Conservation (phyloP, 768 basidiomycete species). For the Leccinum rimulosum region DNA sequence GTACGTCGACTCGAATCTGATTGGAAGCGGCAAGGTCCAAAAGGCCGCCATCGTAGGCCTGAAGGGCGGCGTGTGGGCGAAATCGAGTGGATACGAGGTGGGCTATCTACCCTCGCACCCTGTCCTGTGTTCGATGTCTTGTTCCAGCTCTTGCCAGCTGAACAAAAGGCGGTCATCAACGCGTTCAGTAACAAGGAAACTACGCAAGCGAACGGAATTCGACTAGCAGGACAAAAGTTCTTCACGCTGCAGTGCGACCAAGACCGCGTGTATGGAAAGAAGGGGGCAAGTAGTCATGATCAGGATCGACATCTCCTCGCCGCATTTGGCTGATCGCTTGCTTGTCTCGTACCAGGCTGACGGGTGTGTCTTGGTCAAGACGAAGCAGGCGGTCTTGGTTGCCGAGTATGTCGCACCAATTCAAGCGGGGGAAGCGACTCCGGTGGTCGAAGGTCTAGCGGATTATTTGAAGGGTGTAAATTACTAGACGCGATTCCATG, state of each 20-base stretch:
- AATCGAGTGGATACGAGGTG: slow-evolving; percentile 21
- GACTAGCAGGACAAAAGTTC: slow-evolving; percentile 70
- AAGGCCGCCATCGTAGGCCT: slow-evolving; percentile 56
- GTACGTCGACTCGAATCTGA: slow-evolving; percentile 79
- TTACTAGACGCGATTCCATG: slow-evolving; percentile 41
- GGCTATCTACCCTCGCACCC: not conserved
- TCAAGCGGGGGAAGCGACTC: slow-evolving; percentile 64
- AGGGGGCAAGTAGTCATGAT: slow-evolving; percentile 49
- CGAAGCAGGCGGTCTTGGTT: slow-evolving; percentile 82
- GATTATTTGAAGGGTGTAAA: slow-evolving; percentile 68
- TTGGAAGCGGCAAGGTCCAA: slow-evolving; percentile 67
- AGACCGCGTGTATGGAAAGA: slow-evolving; percentile 73
- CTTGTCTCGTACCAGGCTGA: slow-evolving; percentile 47
- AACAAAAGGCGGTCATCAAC: slow-evolving; percentile 28
- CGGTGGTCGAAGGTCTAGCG: slow-evolving; percentile 64
- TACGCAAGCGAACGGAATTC: slow-evolving; percentile 58
- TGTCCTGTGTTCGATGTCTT: not conserved
- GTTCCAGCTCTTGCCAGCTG: slow-evolving; percentile 19
- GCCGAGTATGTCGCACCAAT: slow-evolving; percentile 65
- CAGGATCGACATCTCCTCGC: not conserved
- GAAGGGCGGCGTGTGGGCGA: slow-evolving; percentile 31
- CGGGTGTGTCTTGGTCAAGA: slow-evolving; percentile 74
- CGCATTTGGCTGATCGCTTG: not conserved
- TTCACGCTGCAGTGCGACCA: slow-evolving; percentile 52
- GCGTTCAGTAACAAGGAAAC: slow-evolving; percentile 42